Percentiles rank a stretch among this genome's conserved stretches.
phyloP scores from a whole-genome alignment of 225 moss, liverwort and hornwort genomes.

The Polytrichum commune region DNA sequence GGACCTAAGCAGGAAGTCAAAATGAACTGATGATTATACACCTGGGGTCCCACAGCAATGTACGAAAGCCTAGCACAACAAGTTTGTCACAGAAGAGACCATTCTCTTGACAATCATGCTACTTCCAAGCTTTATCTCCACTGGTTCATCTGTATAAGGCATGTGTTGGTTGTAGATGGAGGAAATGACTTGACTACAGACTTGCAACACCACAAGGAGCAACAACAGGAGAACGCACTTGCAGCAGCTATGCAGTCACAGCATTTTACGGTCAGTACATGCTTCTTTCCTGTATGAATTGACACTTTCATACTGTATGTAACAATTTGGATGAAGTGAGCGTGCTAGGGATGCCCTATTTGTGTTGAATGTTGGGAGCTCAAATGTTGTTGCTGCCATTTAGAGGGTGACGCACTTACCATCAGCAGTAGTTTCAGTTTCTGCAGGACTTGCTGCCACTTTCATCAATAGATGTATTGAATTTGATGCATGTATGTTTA shows the following conservation, averaged over 20 bases:
- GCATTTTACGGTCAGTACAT: conserved; percentile 77
- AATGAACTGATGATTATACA: conserved; percentile 1
- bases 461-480: too few relatives aligned
- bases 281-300: neutral
- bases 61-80: neutral
- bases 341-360: neutral
- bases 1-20: neutral
- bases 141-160: neutral
- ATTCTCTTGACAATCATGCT: neutral
- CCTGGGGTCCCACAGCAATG: conserved; percentile 15
- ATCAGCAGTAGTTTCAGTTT: neutral
- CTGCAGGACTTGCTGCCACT: neutral
- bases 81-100: neutral
- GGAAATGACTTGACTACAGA: conserved; percentile 71
- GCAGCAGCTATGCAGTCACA: conserved; percentile 80
- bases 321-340: neutral
- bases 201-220: conserved; percentile 87
- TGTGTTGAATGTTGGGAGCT: neutral
- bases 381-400: too few relatives aligned
- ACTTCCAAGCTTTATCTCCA: neutral
- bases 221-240: conserved; percentile 77
- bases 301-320: too few relatives aligned
- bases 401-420: too few relatives aligned
- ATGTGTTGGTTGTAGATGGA: conserved; percentile 57
- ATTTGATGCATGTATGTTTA: too few relatives aligned